Conservation (phyloP, 2,329 filamentous ascomycete species). For the Penicillium sp. region DNA sequence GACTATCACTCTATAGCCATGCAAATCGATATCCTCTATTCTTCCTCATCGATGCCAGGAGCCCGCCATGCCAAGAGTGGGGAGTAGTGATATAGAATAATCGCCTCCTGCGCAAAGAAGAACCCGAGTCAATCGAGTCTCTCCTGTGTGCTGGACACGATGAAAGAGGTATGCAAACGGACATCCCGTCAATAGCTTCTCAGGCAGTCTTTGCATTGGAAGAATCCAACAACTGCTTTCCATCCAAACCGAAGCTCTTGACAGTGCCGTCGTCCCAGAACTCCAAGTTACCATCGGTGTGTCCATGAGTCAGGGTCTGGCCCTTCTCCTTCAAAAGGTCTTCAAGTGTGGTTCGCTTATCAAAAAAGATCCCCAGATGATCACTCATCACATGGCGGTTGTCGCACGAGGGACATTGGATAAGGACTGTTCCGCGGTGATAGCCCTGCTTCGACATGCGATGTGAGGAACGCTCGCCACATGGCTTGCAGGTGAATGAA, state of each 20-base stretch:
- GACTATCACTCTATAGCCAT: constrained; percentile 16
- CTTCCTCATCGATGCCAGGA: constrained; percentile 25
- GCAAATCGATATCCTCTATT: constrained; percentile 7
- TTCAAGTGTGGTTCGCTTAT: constrained; percentile 47
- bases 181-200: not conserved
- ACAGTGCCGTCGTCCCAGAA: constrained; percentile 78
- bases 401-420: constrained; percentile 83
- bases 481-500: constrained; percentile 91
- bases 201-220: constrained; percentile 15
- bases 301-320: constrained; percentile 79
- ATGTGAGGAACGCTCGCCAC: constrained; percentile 78
- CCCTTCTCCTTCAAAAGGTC: constrained; percentile 47
- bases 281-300: constrained; percentile 82
- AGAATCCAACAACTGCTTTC: constrained; percentile 16
- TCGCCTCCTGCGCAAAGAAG: not conserved
- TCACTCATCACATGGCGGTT: constrained; percentile 91
- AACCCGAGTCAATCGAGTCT: constrained; percentile 1
- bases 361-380: constrained; percentile 68
- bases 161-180: not conserved
- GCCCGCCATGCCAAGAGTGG: constrained; percentile 32
- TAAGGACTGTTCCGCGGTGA: constrained; percentile 84
- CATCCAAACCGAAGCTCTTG: constrained; percentile 25
- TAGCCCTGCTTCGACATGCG: constrained; percentile 92
- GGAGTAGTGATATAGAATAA: constrained; percentile 20
- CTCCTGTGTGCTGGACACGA: not conserved